Evolutionary conservation across 2,329 filamentous ascomycete species (phyloP), one percentile per base, ranked within the genome.

Genomic region (Trichoderma semiorbis): DNA sequence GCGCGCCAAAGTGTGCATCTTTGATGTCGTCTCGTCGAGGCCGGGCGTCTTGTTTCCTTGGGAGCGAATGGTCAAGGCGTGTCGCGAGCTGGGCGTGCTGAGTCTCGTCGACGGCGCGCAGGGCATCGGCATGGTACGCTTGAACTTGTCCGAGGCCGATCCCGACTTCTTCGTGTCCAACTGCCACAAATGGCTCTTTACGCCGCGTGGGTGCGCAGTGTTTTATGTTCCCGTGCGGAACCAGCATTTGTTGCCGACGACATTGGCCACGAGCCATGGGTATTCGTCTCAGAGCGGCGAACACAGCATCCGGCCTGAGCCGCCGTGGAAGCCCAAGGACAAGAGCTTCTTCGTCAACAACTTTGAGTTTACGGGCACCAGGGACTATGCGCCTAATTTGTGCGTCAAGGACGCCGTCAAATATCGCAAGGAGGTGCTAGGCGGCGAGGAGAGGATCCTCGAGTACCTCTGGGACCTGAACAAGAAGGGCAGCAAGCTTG

Each of bases 101-200:
- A 94, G 91, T 76, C 83, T 93, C 24, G 84, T 98, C 47, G 95
- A 98, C 79, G 95, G 89, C 18, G 95, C 95, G 0, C 95, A 98
- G 81, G 91, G 92, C 1, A 83, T 97, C 28, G 95, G 95, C 2
- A 92, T 96, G 81, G 86, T 97, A 8, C 84, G 87, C 1, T 80
- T 98, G 8, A 88, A 97, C 79, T 81, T 98, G 16, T 74, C 78
- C 0, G 80, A 82, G 5, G 82, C 94, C 3, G 88, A 94, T 74
- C 91, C 94, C 0, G 95, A 98, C 80, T 98, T 97, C 82, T 93
- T 97, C 78, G 87, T 95, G 16, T 91, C 87, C 70, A 98, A 98
- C 80, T 93, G 90, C 76, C 93, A 97, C 84, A 97, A 97, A 84
- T 98, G 95, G 95, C 89, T 98, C 8, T 91, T 89, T 77, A 88